These are phyloP conservation scores for Aspergillus sp. DNA, from an alignment of 2,329 filamentous ascomycete genomes.

Conservation along the genomic window DNA sequence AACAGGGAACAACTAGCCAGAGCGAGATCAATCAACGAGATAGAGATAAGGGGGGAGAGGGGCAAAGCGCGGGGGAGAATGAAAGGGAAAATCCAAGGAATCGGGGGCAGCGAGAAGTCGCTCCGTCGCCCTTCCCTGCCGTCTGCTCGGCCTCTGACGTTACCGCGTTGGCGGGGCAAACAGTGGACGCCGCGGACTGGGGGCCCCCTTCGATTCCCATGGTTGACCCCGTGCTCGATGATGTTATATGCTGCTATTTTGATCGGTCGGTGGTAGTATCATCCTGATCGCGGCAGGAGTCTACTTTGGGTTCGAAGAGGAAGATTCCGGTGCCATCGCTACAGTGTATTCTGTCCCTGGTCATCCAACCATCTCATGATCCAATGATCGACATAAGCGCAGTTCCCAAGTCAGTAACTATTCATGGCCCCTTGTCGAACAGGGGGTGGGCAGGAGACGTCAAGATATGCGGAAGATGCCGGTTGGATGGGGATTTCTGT, in stretches of 20 bases:
- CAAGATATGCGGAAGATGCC: neutral
- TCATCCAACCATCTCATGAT: neutral
- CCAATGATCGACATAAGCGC: neutral
- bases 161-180: constrained; percentile 24
- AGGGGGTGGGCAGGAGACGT: neutral
- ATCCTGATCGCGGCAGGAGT: neutral
- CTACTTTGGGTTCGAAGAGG: neutral
- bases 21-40: neutral
- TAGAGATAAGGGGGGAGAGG: neutral
- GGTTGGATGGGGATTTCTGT: neutral
- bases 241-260: neutral
- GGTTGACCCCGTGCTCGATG: neutral
- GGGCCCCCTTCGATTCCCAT: neutral
- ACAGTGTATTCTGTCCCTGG: neutral
- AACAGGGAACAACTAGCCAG: neutral
- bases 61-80: neutral
- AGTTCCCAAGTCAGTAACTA: neutral
- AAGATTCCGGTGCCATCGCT: neutral
- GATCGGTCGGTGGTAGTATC: neutral
- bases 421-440: neutral
- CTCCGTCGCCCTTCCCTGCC: constrained; percentile 3
- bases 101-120: neutral
- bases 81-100: neutral
- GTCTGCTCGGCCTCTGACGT: constrained; percentile 25
- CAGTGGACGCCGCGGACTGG: neutral